Conservation (phyloP, 768 basidiomycete genomes). For the Lyophyllum semitale region DNA sequence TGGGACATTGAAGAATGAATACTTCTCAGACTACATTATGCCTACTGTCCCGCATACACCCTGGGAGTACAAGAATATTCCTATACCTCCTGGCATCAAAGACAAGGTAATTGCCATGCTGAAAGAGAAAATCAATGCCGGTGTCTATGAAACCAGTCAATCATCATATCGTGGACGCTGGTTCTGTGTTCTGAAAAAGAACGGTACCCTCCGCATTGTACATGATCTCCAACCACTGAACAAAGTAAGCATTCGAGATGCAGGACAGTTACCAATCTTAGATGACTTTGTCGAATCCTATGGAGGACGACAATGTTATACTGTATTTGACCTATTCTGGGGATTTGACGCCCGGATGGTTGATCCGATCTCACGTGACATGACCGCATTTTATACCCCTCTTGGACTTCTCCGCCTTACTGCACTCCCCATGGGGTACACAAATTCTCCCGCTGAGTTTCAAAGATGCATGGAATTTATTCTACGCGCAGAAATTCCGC, state of each 20-base stretch:
- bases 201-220: background rate
- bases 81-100: too few species aligned
- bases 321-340: too few species aligned
- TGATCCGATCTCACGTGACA: constrained; percentile 25
- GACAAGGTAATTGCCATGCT: too few species aligned
- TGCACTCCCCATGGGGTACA: constrained; percentile 40
- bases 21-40: too few species aligned
- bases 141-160: background rate
- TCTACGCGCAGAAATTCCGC: constrained; percentile 29
- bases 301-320: too few species aligned
- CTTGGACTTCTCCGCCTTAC: constrained; percentile 28
- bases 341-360: too few species aligned
- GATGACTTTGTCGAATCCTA: too few species aligned
- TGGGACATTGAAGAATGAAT: background rate
- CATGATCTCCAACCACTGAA: background rate
- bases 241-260: background rate
- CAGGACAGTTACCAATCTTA: background rate
- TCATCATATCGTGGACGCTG: background rate
- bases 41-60: too few species aligned
- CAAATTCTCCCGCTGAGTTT: constrained; percentile 26
- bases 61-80: too few species aligned
- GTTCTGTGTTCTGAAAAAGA: background rate
- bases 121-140: background rate
- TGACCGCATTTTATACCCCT: constrained; percentile 43
- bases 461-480: constrained; percentile 25